Base-by-base conservation (phyloP, 2,329 filamentous ascomycete genomes). In the Ophiostoma fasciatum region DNA sequence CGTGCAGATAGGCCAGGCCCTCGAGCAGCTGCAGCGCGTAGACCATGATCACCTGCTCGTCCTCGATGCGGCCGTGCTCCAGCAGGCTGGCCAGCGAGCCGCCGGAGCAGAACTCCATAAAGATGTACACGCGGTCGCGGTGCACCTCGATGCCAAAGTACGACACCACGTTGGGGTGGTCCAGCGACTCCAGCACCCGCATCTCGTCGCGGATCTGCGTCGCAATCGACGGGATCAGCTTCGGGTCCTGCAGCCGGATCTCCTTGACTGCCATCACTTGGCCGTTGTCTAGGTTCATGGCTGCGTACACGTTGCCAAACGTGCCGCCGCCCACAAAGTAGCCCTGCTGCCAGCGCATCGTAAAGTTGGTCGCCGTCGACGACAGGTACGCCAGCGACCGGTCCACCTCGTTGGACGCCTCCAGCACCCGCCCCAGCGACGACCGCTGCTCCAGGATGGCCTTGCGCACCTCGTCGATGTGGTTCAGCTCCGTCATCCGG, bases 221-320 rank as follows among this genome's bases (percentile, higher is more conserved):
- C 9, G 90, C 87, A 51, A 96, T 88, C 36, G 82, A 84, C 5
- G 90, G 90, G 42, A 98, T 94, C 44, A 94, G 68, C 55, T 94
- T 90, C 25, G 90, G 90, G 54, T 98, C 90, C 59, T 96, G 90
- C 20, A 98, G 68, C 42, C 90, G 79, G 47, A 98, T 98, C 58
- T 98, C 90, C 60, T 98, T 98, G 47, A 98, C 90, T 4, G 90
- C 90, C 88, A 98, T 96, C 42, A 96, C 61, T 51, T 93, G 85
- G 39, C 88, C 88, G 19, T 84, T 88, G 59, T 98, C 92, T 35
- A 98, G 66, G 52, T 98, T 94, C 71, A 96, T 93, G 23, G 87
- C 90, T 23, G 85, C 85, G 51, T 98, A 98, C 10, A 98, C 90
- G 36, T 87, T 94, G 43, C 90, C 90, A 58, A 98, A 98, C 0